Base-by-base conservation (phyloP, 768 basidiomycete species). In the Lactarius evosmus region DNA sequence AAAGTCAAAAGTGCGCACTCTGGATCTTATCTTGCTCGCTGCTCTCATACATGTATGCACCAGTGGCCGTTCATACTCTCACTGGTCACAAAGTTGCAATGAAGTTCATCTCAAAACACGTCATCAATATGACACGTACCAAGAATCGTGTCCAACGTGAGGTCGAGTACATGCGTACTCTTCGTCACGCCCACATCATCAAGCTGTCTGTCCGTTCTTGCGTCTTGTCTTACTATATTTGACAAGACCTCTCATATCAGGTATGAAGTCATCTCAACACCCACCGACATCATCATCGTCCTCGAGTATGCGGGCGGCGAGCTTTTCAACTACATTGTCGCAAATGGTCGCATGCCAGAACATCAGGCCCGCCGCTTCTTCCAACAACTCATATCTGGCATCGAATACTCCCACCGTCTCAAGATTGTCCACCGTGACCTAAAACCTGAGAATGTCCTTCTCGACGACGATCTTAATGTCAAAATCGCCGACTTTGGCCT, bases 401-500 rank as follows among this genome's bases (percentile, higher is more conserved):
- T 99, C 74, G 95, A 98, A 73, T 97, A 97, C 78, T 94, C 92
- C 68, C 97, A 99, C 78, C 82, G 88, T 58, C 86, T 96, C 73
- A 95, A 95, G 78, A 98, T 99, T 73, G 96, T 98, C 0, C 97
- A 98, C 77, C 88, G 97, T 41, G 97, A 99, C 75, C 80, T 99
- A 54, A 99, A 99, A 75, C 97, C 97, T 1, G 97, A 99, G 75
- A 98, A 98, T 70, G 86, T 95, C 14, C 83, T 94, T 17, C 81
- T 93, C 7, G 91, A 93, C 75, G 88, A 90, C 58, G 85, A 88
- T 71, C 80, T 89, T 64, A 92, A 91, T 70, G 87, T 98, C 77
- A 99, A 99, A 77, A 98, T 99, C 66, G 95, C 94, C n/a, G 97
- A 99, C 79, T 99, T 98, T 74, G 97, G 97, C 2, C 80, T 99